phyloP scores from a whole-genome alignment of 768 basidiomycete genomes.

The Suillus occidentalis region DNA sequence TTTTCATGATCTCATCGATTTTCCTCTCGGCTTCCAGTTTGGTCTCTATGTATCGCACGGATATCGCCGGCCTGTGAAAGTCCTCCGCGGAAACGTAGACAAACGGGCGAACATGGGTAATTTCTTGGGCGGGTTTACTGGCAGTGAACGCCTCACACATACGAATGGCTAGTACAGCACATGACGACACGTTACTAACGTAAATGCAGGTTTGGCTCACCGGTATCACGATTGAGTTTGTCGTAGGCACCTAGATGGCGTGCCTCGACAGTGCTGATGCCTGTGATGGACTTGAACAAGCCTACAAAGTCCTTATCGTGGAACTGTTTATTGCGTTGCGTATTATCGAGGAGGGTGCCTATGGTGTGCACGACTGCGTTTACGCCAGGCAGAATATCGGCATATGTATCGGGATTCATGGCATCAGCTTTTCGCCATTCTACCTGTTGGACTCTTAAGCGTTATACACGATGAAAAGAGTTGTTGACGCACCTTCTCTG shows the following conservation, averaged over 20 bases:
- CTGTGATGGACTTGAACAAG: background rate
- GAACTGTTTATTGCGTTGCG: background rate
- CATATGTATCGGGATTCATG: conserved; percentile 72
- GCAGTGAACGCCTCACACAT: conserved; percentile 79
- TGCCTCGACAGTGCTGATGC: conserved; percentile 57
- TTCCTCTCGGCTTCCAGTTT: conserved; percentile 88
- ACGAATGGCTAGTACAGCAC: conserved; percentile 50
- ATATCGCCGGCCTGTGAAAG: conserved; percentile 83
- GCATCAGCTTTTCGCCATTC: conserved; percentile 87
- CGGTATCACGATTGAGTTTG: conserved; percentile 83
- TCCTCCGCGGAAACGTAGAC: conserved; percentile 91
- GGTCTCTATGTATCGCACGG: conserved; percentile 84
- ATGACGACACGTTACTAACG: conserved; percentile 2
- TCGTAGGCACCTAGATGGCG: conserved; percentile 55
- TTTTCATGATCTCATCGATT: conserved; percentile 55
- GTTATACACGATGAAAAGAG: background rate
- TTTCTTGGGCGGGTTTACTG: conserved; percentile 37
- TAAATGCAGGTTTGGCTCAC: conserved; percentile 44
- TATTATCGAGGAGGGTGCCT: conserved; percentile 82
- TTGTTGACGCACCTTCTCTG: conserved; percentile 55
- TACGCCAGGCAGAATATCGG: conserved; percentile 60
- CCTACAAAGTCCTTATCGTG: conserved; percentile 1
- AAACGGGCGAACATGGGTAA: conserved; percentile 56
- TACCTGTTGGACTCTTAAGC: conserved; percentile 51
- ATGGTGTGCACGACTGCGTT: conserved; percentile 91